Conservation (phyloP, 1,284 basidiomycete genomes). For the Xerocomus minutiporus region DNA sequence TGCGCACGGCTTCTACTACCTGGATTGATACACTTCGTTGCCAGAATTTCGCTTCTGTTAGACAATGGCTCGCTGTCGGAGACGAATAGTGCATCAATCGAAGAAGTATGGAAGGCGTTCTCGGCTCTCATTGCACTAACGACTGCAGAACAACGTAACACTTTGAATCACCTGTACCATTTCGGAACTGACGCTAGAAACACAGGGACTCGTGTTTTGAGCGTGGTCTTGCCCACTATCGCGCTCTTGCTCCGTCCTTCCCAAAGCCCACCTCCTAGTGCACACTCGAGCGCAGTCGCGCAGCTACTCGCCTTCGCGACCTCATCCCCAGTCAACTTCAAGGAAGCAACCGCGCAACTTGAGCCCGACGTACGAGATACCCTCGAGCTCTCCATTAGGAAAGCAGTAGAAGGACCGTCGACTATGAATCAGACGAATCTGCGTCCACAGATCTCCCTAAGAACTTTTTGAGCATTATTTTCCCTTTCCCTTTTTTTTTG, state of each 20-base stretch:
- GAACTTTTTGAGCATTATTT: slow-evolving; percentile 51
- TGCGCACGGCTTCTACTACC: slow-evolving; percentile 75
- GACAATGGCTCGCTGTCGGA: slow-evolving; percentile 55
- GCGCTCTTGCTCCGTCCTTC: slow-evolving; percentile 67
- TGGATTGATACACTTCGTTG: slow-evolving; percentile 74
- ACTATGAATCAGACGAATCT: slow-evolving; percentile 34
- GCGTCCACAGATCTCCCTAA: slow-evolving; percentile 77
- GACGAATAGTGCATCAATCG: slow-evolving; percentile 54
- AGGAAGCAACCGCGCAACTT: slow-evolving; percentile 76
- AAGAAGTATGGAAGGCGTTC: slow-evolving; percentile 82
- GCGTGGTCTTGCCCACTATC: slow-evolving; percentile 77
- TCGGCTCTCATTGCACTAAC: slow-evolving; percentile 59
- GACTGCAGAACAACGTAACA: slow-evolving; percentile 62
- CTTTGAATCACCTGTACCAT: background rate
- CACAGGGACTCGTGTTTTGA: slow-evolving; percentile 65
- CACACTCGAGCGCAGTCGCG: slow-evolving; percentile 63
- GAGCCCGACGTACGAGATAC: slow-evolving; percentile 55
- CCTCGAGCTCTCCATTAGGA: slow-evolving; percentile 77
- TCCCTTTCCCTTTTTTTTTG: background rate
- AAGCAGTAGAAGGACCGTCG: slow-evolving; percentile 56
- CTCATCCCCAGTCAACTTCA: slow-evolving; percentile 74
- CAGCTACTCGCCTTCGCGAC: slow-evolving; percentile 79
- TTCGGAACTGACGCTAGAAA: slow-evolving; percentile 6
- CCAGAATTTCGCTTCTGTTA: slow-evolving; percentile 57
- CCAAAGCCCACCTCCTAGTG: slow-evolving; percentile 40